These are phyloP conservation scores for Blastomyces emzantsi DNA, from an alignment of 2,329 filamentous ascomycete genomes.

Conservation along the genomic window DNA sequence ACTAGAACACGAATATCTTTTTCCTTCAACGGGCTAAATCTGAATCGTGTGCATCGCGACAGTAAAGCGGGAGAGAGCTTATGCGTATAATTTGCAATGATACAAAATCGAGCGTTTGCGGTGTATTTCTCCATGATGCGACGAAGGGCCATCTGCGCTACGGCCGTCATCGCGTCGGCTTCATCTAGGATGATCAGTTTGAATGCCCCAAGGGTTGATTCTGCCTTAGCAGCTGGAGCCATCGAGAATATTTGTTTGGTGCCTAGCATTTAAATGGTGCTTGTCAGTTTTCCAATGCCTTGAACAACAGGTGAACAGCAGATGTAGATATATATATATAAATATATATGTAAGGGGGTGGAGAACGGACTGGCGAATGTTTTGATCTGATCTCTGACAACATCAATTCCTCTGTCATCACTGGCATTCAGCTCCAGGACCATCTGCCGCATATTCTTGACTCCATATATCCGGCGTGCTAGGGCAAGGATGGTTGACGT, in stretches of 20 bases:
- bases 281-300: background rate
- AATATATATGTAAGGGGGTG: background rate
- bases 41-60: slow-evolving; percentile 87
- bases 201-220: slow-evolving; percentile 58
- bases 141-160: slow-evolving; percentile 92
- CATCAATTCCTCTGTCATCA: slow-evolving; percentile 94
- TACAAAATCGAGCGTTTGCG: slow-evolving; percentile 92
- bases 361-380: slow-evolving; percentile 67
- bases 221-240: slow-evolving; percentile 39
- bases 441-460: slow-evolving; percentile 93
- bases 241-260: slow-evolving; percentile 95
- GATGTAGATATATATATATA: too few relatives aligned
- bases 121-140: slow-evolving; percentile 99
- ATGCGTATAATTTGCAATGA: slow-evolving; percentile 98
- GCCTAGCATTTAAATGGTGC: slow-evolving; percentile 21
- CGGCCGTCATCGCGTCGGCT: slow-evolving; percentile 99
- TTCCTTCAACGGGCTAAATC: slow-evolving; percentile 90
- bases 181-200: slow-evolving; percentile 98
- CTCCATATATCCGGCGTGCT: slow-evolving; percentile 84
- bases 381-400: slow-evolving; percentile 98
- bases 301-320: background rate
- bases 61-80: slow-evolving; percentile 89
- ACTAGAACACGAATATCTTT: slow-evolving; percentile 75
- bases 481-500: slow-evolving; percentile 94
- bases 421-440: slow-evolving; percentile 96